Conservation (phyloP, 2,329 filamentous ascomycete genomes). For the Aspergillus novofumigatus region DNA sequence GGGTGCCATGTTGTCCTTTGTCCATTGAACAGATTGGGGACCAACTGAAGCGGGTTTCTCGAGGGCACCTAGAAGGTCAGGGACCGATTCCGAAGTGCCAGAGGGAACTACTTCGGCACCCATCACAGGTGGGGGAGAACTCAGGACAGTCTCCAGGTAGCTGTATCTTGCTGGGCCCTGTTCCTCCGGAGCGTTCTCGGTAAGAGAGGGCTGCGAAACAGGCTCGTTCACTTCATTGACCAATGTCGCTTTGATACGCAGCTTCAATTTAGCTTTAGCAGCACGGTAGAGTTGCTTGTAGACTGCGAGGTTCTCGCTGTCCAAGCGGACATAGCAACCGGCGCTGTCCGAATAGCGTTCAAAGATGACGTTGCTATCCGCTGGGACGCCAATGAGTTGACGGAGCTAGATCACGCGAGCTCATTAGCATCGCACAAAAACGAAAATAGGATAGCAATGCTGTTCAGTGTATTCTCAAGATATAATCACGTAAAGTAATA, state of each 20-base stretch:
- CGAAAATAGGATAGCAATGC: not conserved
- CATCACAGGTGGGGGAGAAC: constrained; percentile 23
- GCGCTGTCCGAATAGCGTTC: constrained; percentile 96
- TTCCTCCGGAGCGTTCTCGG: constrained; percentile 14
- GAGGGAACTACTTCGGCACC: constrained; percentile 11
- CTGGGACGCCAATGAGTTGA: constrained; percentile 60
- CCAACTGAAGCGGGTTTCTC: constrained; percentile 5
- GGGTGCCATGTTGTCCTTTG: constrained; percentile 3
- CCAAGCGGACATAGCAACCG: constrained; percentile 72
- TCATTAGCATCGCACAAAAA: constrained; percentile 17
- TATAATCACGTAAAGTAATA: constrained; percentile 4
- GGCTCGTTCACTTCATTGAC: constrained; percentile 30
- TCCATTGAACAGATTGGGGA: constrained; percentile 7
- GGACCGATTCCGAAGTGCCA: constrained; percentile 7
- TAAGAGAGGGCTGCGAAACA: constrained; percentile 11
- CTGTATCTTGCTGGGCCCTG: constrained; percentile 27
- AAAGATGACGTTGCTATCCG: constrained; percentile 62
- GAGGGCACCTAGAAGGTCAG: constrained; percentile 5
- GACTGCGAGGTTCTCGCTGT: constrained; percentile 70
- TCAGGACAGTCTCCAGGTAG: constrained; percentile 43
- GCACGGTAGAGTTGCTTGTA: constrained; percentile 97
- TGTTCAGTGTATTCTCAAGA: not conserved
- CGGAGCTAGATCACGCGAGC: constrained; percentile 57
- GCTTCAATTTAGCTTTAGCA: constrained; percentile 96
- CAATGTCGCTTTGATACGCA: constrained; percentile 73